Evolutionary conservation across 1,139 yeast species (phyloP).

Genomic region (Saccharomycopsis crataegensis): DNA sequence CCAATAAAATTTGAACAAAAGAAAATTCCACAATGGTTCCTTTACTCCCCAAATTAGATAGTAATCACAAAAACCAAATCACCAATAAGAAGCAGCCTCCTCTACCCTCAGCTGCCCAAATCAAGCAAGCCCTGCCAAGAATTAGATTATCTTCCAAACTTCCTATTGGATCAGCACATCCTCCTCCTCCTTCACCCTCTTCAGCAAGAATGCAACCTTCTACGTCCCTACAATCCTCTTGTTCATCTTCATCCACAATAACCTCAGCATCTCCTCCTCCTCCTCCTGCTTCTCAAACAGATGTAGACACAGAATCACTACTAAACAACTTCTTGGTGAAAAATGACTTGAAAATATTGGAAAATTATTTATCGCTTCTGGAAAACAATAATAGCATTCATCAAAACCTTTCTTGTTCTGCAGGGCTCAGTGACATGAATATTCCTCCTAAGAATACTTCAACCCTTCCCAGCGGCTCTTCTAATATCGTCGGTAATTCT

Average conservation of each 20-base stretch:
- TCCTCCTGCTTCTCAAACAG: not conserved
- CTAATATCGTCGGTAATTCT: not conserved
- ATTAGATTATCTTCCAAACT: no score
- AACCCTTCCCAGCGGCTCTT: not conserved
- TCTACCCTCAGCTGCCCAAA: no score
- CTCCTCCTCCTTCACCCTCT: no score
- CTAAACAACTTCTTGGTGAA: constrained; percentile 18
- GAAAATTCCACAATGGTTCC: no score
- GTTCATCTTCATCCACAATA: not conserved
- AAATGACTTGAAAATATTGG: constrained; percentile 18
- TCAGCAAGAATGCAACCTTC: no score
- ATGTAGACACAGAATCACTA: constrained; percentile 6
- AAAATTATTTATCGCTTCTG: constrained; percentile 15
- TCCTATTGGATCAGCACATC: no score
- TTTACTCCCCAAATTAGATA: no score
- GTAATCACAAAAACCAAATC: no score
- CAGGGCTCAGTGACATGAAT: not conserved
- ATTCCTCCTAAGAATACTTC: not conserved
- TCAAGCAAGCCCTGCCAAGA: no score
- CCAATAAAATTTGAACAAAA: no score
- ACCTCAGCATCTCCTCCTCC: not conserved
- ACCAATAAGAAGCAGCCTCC: no score
- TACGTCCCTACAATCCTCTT: no score
- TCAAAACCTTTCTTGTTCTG: not conserved
- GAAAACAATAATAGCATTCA: not conserved